Base-by-base conservation (phyloP, 169 alveolate species). In the Plasmodium fragile region DNA sequence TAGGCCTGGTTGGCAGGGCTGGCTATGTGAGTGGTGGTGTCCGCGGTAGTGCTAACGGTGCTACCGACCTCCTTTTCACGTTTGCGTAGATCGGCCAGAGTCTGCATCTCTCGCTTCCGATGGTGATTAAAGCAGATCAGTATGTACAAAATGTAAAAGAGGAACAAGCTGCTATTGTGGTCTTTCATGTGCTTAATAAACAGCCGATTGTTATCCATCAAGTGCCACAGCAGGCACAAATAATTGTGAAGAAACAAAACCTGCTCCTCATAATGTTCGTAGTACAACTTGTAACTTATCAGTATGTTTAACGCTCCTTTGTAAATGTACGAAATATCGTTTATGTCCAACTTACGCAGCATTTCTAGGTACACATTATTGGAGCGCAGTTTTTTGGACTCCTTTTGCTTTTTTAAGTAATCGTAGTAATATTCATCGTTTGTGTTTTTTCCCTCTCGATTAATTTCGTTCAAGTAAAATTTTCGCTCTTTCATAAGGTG, bases 261-360 rank as follows among this genome's bases (percentile, higher is more conserved):
- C 34, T 70, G 53, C 81, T 90, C 94, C 53, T 90, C 59, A 70
- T 80, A 90, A 69, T 90, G 59, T 80, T 90, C 94, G 81, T 43
- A 43, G 53, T 90, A 90, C 55, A 90, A 53, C 72, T 90, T 79
- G 55, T 80, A 90, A 75, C 94, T 90, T 69, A 90, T 80, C 25
- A 90, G 28, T 52, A 90, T 90, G 73, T 90, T 90, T 90, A 90
- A 80, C 3, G 83, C 28, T 16, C 94, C 94, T 49, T 71, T 90
- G 69, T 90, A 90, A 11, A 90, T 90, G 73, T 90, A 90, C 36
- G 80, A 16, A 25, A 90, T 80, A 30, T 65, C 25, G 75, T 13
- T 70, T 70, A 16, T 7, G 22, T 81, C 65, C 53, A 90, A 45
- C 5, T 81, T 71, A 30, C 92, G 92, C 22, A 90, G 22, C 90